Percentiles rank a stretch among this genome's conserved stretches.
Conservation (phyloP, 768 basidiomycete species). For the Trametes gibbosa region DNA sequence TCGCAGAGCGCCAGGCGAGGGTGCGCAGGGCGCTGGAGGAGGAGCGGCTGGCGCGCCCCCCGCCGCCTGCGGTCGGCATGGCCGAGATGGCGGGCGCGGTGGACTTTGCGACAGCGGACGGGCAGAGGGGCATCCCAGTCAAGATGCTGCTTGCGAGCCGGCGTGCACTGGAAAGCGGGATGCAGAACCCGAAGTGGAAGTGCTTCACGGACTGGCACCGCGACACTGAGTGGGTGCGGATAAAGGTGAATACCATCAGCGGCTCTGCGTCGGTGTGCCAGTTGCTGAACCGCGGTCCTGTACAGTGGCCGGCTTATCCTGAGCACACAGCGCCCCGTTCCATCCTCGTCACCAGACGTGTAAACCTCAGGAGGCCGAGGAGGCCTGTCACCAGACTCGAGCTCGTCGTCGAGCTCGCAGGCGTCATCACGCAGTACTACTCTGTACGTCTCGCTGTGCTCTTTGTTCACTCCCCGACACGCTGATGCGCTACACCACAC, state of each 20-base stretch:
- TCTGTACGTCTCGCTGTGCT: background rate
- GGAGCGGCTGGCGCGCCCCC: background rate
- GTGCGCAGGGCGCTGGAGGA: constrained; percentile 2
- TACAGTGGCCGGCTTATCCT: constrained; percentile 15
- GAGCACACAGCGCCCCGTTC: background rate
- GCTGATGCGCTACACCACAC: background rate
- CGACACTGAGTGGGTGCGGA: constrained; percentile 12
- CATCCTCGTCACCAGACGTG: background rate
- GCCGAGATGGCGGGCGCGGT: background rate
- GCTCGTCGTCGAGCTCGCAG: constrained; percentile 1
- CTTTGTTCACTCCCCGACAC: background rate
- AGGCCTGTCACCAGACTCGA: constrained; percentile 7
- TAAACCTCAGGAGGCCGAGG: background rate
- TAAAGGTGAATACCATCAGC: background rate
- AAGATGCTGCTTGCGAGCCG: constrained; percentile 5
- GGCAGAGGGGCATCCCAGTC: constrained; percentile 5
- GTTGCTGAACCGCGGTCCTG: background rate
- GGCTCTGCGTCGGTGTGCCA: too few species aligned
- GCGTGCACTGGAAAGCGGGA: constrained; percentile 4
- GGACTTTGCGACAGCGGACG: background rate
- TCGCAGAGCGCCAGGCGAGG: background rate
- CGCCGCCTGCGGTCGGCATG: background rate
- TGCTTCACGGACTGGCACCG: background rate
- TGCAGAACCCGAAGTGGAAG: background rate
- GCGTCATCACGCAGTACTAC: constrained; percentile 6